Base-by-base conservation (phyloP, 176 grass and related monocot genomes). In the Calamus simplicifolius region DNA sequence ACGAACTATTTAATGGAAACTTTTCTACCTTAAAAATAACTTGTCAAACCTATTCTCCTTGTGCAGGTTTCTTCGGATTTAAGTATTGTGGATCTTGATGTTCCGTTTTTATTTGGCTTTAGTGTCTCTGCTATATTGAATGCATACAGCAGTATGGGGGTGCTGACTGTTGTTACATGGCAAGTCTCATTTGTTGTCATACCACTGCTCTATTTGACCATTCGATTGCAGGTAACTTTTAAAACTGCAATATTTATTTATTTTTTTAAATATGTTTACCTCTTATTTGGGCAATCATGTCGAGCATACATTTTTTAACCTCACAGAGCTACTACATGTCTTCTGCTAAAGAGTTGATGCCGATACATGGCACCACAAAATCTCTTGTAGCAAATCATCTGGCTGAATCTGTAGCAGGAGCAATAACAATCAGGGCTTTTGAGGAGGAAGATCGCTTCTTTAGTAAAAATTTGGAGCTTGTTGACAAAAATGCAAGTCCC, bases 331-430 rank as follows among this genome's bases (percentile, higher is more conserved):
- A 91, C 63, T 97, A 91, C 66, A 77, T 97, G 59, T 73, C 81
- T 50, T 82, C 93, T 12, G 81, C 93, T 29, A 97, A 85, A 73
- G 84, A 97, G 82, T 82, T 97, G 64, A 97, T 97, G 93, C 55
- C 87, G 26, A 82, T 97, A 57, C 88, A 97, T 82, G 93, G 93
- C 56, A 97, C 87, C 56, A 88, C 93, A 50, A 91, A 88, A 77
- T 97, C 93, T 75, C 66, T 78, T 57, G 54, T 97, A 26, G 87
- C 75, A 55, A 97, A 97, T 68, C 93, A 97, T 76, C 70, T 97
- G 6, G 79, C 81, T 15, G 87, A 97, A 70, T 97, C 93, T 3
- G 75, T 97, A 80, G 59, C 81, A 38, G 93, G 87, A 58, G 68
- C 81, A 72, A 78, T 82, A 56, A 97, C 78, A 63, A 91, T 97